These are phyloP conservation scores for Penicillium chermesinum DNA, from an alignment of 495 filamentous ascomycete species.

Conservation along the genomic window DNA sequence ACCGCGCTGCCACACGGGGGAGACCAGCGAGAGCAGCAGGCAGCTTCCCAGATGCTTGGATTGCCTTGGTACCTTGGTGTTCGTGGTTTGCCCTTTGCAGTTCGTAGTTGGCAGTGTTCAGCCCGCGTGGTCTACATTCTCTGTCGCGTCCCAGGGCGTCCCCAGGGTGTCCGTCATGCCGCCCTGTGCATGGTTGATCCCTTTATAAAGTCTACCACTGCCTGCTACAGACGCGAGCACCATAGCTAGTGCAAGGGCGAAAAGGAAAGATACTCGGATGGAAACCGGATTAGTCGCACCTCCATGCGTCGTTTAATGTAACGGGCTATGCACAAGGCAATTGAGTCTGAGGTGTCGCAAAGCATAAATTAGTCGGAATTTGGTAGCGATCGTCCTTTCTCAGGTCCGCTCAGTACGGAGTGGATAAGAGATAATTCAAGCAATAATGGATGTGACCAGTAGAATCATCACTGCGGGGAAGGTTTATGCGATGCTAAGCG, in stretches of 20 bases:
- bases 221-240: background rate
- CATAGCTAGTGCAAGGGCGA: background rate
- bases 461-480: no score
- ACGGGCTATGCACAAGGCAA: background rate
- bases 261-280: background rate
- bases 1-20: no score
- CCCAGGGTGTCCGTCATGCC: constrained; percentile 5
- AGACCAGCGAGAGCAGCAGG: no score
- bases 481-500: no score
- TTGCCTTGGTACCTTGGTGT: no score
- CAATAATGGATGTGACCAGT: no score
- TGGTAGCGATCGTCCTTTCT: background rate
- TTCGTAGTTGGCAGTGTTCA: no score
- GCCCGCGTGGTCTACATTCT: constrained; percentile 7
- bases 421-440: no score
- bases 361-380: background rate
- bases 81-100: no score
- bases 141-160: constrained; percentile 9
- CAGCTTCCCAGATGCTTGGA: no score
- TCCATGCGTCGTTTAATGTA: background rate
- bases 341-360: background rate
- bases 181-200: constrained; percentile 12
- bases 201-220: constrained; percentile 9
- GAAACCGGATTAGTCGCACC: background rate
- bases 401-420: no score